These are phyloP conservation scores for Lenzites betulinus DNA, from an alignment of 768 basidiomycete species.

Conservation along the genomic window DNA sequence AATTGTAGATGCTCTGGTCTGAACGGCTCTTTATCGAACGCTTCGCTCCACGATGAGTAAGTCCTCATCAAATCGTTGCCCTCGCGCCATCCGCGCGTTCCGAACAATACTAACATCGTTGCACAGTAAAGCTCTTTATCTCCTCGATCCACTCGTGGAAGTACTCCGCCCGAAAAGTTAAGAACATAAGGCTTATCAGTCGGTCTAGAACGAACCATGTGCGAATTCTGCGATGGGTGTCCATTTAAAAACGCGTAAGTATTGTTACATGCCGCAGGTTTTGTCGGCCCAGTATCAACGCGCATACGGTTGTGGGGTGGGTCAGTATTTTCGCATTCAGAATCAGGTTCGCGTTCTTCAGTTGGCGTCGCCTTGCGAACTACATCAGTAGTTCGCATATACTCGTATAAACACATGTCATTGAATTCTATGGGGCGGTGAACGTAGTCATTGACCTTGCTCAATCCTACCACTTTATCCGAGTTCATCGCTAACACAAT, in stretches of 20 bases:
- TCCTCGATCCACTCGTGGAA: conserved; percentile 33
- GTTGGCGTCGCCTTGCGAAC: too few species aligned
- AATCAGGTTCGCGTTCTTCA: too few species aligned
- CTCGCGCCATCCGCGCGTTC: conserved; percentile 5
- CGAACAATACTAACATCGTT: conserved; percentile 17
- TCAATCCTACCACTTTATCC: too few species aligned
- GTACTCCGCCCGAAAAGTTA: conserved; percentile 32
- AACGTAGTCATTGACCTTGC: too few species aligned
- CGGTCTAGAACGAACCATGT: background rate
- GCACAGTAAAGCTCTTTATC: conserved; percentile 15
- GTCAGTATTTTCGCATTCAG: too few species aligned
- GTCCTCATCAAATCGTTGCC: conserved; percentile 16
- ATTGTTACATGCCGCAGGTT: too few species aligned
- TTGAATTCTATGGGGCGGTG: too few species aligned
- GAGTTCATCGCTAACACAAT: conserved; percentile 11
- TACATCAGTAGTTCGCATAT: too few species aligned
- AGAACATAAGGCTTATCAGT: conserved; percentile 19
- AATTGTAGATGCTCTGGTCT: conserved; percentile 27
- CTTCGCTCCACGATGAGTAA: too few species aligned
- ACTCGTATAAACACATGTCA: too few species aligned
- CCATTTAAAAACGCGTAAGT: background rate
- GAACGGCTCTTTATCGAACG: conserved; percentile 4
- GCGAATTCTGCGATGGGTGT: background rate
- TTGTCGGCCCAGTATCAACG: too few species aligned
- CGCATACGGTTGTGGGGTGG: too few species aligned